Base-by-base conservation (phyloP, 176 grass and related monocot genomes). In the Ampelocalamus luodianensis region DNA sequence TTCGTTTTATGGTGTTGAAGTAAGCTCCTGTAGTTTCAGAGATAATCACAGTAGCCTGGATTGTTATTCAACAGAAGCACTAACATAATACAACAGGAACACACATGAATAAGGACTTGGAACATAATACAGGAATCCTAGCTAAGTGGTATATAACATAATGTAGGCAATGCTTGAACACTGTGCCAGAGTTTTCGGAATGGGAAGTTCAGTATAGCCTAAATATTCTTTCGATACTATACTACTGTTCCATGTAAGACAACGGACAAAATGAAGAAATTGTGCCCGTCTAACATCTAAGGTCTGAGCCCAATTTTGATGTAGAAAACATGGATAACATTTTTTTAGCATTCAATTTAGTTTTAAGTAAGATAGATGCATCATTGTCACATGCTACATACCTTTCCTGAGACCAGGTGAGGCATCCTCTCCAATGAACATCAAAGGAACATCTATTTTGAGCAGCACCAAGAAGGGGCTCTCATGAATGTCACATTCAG, bases 401-500 rank as follows among this genome's bases (percentile, higher is more conserved):
- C 96, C 96, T 96, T 92, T 94, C 85, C 85, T 84, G 55, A 99
- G 87, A 83, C 96, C 96, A 86, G 96, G 96, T 39, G 96, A 99
- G 72, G 96, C 88, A 86, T 99, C 93, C 16, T 96, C 91, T 82
- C 93, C 91, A 86, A 91, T 92, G 74, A 88, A 99, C 55, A 99
- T 72, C 65, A 96, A 87, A 83, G 96, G 96, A 92, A 99, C 93
- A 82, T 99, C 96, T 82, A 99, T 87, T 86, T 99, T 99, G 37
- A 99, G 86, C 48, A 99, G 88, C 9, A 86, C 93, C 9, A 93
- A 79, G 93, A 91, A 77, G 93, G 93, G 58, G 96, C 93, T 92
- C 96, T 92, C 81, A 99, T 79, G 61, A 99, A 96, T 73, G 96
- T 99, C 44, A 92, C 84, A 83, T 99, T 99, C 22, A 99, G 82